Conservation (phyloP, 139 green algal genomes). For the Chlamydomonas incerta region DNA sequence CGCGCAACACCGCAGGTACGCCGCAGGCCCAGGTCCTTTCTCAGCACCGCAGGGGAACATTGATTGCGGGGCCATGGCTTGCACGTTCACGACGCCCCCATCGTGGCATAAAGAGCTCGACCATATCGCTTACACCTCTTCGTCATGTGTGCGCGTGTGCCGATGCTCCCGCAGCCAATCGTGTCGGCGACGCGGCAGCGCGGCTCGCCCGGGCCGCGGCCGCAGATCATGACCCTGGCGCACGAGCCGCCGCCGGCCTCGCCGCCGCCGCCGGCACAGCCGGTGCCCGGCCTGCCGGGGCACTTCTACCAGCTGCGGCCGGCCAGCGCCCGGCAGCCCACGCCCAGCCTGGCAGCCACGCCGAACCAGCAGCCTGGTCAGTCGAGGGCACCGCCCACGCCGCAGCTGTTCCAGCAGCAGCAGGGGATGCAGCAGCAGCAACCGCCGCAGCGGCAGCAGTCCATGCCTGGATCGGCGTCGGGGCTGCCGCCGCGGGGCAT, state of each 20-base stretch:
- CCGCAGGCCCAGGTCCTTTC: no score
- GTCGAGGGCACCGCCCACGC: neutral
- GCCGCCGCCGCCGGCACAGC: neutral
- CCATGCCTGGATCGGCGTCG: no score
- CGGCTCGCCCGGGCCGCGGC: constrained; percentile 18
- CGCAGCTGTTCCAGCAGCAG: neutral
- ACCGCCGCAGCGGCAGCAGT: neutral
- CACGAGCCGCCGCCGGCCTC: neutral
- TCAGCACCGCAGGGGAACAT: no score
- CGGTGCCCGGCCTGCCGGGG: constrained; percentile 11
- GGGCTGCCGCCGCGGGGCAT: no score
- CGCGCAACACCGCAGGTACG: neutral
- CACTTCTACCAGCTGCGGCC: constrained; percentile 16
- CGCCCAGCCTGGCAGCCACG: neutral
- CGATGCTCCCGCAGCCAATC: neutral
- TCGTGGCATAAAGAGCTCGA: no score
- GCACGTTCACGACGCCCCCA: no score
- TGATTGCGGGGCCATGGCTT: no score
- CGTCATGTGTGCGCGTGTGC: no score
- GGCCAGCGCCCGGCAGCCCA: neutral
- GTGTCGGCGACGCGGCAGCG: neutral
- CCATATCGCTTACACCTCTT: no score
- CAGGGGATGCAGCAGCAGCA: neutral
- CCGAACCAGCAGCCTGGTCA: neutral
- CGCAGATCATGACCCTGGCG: constrained; percentile 40